Evolutionary conservation across 1,284 basidiomycete genomes (phyloP), one percentile per base, ranked within the genome.

Genomic region (Naganishia sp.): DNA sequence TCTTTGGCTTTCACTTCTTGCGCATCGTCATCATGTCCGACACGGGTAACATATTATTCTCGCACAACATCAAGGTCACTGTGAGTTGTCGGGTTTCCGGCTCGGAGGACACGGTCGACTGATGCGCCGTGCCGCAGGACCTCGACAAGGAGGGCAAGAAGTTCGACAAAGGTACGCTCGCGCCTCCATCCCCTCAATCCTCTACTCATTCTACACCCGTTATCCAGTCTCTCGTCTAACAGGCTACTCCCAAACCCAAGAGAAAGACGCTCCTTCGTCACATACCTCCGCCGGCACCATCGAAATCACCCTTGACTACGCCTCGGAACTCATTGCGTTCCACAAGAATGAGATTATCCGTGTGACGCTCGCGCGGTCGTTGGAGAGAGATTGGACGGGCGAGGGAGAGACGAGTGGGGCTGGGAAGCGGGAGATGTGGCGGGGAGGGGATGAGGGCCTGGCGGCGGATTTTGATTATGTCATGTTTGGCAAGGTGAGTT

Each of bases 401-500:
- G 80, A 80, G n/a, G 82, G 83, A 4, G 68, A 69, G 46, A 85
- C 84, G 28, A 86, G 87, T 54, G 88, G 90, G 78, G 87, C 90
- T 70, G 81, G 84, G 64, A 94, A 94, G 92, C 82, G 94, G 78
- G 92, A 76, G 89, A 92, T 81, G 86, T 90, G 63, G 91, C 90
- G 79, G 59, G 74, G 77, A 60, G 89, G 91, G 4, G 84, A 86
- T 71, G 83, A 88, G 75, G 94, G 94, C 0, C 79, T 99, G 39
- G 94, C 97, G 70, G 91, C 94, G 69, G 94, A 98, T 72, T 99
- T 93, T 75, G 95, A 98, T 77, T 99, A 99, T 82, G 95, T 99
- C 71, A 97, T 98, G 94, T 94, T 92, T 77, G 95, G 95, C 52
- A 98, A 96, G 87, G 92, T 94, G 72, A 72, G 87, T 61, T n/a